Base-by-base conservation (phyloP, 306 rosid genomes). In the Calophaca sinica region DNA sequence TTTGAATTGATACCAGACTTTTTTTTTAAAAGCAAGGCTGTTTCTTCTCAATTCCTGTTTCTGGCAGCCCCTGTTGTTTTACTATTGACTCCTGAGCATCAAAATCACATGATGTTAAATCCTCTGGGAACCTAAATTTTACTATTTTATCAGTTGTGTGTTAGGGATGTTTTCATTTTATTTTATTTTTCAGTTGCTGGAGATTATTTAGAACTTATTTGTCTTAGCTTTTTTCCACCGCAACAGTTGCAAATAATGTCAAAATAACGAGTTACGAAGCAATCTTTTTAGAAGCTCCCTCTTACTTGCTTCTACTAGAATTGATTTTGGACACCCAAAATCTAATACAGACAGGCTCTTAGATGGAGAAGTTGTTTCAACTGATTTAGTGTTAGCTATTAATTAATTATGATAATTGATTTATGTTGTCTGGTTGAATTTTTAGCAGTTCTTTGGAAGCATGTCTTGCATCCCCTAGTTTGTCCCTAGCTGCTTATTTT, bases 361-460 rank as follows among this genome's bases (percentile, higher is more conserved):
- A 41, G 50, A 62, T 62, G 20, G 32, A 62, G 20, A 14, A 62
- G 50, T 62, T 62, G 4, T 39, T 64, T 64, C 6, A 41, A 20
- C 36, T 10, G 9, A 20, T 64, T 42, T 64, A 41, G 5, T 64
- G 13, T 62, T 38, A 13, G 68, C 51, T 4, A 15, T 39, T 33
- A 39, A 62, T 15, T 15, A 4, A 15, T 3, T 38, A 41, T 41
- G 52, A 63, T 41, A 33, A 41, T 9, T 9, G 35, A 9, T 63
- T 63, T n/a, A 7, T 63, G 14, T 41, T 15, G 5, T 41, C 51
- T 9, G 15, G 51, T 41, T 62, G 68, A 62, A 62, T 62, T 7
- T 60, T 62, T 7, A 3, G 6, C 42, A 36, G 50, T 63, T 63
- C 5, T 33, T 15, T 38, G 7, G 29, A 62, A 62, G 14, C 68